Percentiles rank a stretch among this genome's conserved stretches.
These are phyloP conservation scores for Fraxinus excelsior DNA, from an alignment of 257 asterid genomes.

Conservation along the genomic window DNA sequence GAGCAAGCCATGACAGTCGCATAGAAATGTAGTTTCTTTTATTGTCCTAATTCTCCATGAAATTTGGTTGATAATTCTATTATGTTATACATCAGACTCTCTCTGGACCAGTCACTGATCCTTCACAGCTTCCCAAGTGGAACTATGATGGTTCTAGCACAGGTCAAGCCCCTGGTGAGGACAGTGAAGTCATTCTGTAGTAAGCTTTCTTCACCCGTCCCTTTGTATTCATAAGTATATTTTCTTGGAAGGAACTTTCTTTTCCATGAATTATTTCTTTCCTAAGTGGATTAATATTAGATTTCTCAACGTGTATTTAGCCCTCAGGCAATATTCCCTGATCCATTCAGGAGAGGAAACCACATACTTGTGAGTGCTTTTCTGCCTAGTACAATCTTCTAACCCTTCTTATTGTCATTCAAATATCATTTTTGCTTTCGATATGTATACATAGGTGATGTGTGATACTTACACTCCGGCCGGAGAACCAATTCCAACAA, in stretches of 20 bases:
- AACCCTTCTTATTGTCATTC: neutral
- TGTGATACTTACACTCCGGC: slow-evolving; percentile 58
- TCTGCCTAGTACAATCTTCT: neutral
- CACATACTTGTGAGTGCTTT: slow-evolving; percentile 45
- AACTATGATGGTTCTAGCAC: slow-evolving; percentile 58
- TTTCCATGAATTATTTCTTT: neutral
- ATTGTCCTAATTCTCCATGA: neutral
- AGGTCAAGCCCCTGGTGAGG: slow-evolving; percentile 62
- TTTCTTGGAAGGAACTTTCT: neutral
- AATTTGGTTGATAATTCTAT: neutral
- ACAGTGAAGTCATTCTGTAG: slow-evolving; percentile 60
- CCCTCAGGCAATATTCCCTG: slow-evolving; percentile 60
- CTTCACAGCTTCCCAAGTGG: slow-evolving; percentile 62
- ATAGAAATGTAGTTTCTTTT: too few species aligned
- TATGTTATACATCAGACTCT: slow-evolving; percentile 38
- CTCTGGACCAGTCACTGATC: slow-evolving; percentile 45
- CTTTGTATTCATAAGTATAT: neutral
- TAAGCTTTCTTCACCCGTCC: slow-evolving; percentile 17
- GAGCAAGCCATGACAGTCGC: too few species aligned
- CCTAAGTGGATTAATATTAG: neutral
- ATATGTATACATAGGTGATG: slow-evolving; percentile 38
- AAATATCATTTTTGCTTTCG: neutral
- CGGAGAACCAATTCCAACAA: slow-evolving; percentile 63
- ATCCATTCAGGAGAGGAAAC: slow-evolving; percentile 65
- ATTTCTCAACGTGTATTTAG: slow-evolving; percentile 21